These are phyloP conservation scores for Pulveroboletus sp. DNA, from an alignment of 768 basidiomycete species.

Conservation along the genomic window DNA sequence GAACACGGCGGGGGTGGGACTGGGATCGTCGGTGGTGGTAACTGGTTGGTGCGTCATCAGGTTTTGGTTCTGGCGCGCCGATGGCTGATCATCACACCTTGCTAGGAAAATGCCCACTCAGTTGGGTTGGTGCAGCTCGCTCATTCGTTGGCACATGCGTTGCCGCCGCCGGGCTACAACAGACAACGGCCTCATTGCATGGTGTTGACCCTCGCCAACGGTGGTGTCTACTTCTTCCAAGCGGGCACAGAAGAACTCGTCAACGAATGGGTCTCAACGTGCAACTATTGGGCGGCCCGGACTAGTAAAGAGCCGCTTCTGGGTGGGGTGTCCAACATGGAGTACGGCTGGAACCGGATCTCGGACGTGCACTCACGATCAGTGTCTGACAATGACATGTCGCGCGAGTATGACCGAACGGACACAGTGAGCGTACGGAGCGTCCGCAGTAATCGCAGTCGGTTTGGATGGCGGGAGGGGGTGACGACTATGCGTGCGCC, in stretches of 20 bases:
- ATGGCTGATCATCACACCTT: conserved; percentile 6
- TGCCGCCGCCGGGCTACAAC: conserved; percentile 92
- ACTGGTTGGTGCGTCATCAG: conserved; percentile 82
- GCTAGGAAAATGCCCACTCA: conserved; percentile 77
- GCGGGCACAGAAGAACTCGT: conserved; percentile 99
- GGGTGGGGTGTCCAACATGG: conserved; percentile 98
- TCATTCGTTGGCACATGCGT: conserved; percentile 81
- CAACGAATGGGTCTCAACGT: conserved; percentile 97
- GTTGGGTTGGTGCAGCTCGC: conserved; percentile 83
- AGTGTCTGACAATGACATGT: conserved; percentile 53
- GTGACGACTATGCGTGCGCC: conserved; percentile 58
- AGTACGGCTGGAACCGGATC: conserved; percentile 95
- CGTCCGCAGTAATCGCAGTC: conserved; percentile 68
- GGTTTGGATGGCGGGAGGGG: conserved; percentile 69
- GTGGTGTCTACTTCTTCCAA: conserved; percentile 96
- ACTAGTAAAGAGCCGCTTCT: conserved; percentile 92
- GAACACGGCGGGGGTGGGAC: conserved; percentile 58
- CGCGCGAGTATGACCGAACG: conserved; percentile 44
- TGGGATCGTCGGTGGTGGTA: conserved; percentile 86
- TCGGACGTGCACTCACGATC: conserved; percentile 53
- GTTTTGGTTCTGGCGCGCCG: not conserved
- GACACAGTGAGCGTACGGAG: conserved; percentile 75
- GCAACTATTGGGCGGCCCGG: conserved; percentile 99
- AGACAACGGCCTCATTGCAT: conserved; percentile 90
- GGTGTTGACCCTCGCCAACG: conserved; percentile 83